Evolutionary conservation across 176 grass and related monocot genomes (phyloP), one percentile per base, ranked within the genome.

Genomic region (Typha latifolia): DNA sequence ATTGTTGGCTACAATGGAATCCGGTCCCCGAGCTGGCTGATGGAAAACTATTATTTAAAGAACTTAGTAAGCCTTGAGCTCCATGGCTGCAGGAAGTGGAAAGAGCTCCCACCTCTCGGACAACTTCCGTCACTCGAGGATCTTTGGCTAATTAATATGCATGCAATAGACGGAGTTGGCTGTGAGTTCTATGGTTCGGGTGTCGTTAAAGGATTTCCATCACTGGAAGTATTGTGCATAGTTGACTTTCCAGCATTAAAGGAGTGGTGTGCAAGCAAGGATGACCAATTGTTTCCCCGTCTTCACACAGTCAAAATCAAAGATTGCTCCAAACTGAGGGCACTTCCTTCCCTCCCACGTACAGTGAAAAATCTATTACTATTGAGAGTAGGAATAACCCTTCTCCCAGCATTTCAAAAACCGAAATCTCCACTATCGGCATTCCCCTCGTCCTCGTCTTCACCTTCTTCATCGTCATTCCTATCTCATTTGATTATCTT

Each of bases 11-110:
- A 64, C 10, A 32, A 19, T 29, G 77, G 77, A 37, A 19, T 8
- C 16, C 32, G 14, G 51, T 53, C 48, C 43, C 77, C 62, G 8
- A 5, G 2, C 2, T 79, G 77, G 77, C 14, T 77, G 18, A 47
- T 12, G 15, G 4, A 2, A 32, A 32, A 32, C 31, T 4, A 32
- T 32, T 32, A 32, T 32, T 32, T 32, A 32, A 2, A 4, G 31
- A 32, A 32, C 31, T 32, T 32, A 32, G 31, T 32, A 32, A 4
- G 4, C 3, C 31, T 32, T 2, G 31, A 2, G 31, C 31, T 32
- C 3, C 31, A 32, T 32, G 31, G 31, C 14, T 59, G 55, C 21
- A 0, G 1, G 5, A 11, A 11, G 55, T 59, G 14, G 55, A 59
- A 59, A 59, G 7, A n/a, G 8, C 55, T 59, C 55, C 55, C 55